Evolutionary conservation across 1,139 yeast genomes (phyloP), one percentile per base, ranked within the genome.

Genomic region (Suhomyces anneliseae): DNA sequence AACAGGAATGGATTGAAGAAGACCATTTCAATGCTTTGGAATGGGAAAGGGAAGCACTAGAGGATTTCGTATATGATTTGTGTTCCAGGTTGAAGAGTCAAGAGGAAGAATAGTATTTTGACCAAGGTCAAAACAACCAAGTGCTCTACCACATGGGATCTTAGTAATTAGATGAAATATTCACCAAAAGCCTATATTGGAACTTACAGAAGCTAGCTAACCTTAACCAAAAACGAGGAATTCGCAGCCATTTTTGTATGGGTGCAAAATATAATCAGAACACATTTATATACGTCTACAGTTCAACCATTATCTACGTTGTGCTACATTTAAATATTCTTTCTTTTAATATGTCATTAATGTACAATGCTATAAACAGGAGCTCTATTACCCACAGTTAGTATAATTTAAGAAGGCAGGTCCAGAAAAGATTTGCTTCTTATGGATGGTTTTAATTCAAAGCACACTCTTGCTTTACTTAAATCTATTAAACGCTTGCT

Each of bases 401-500:
- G 32, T 29, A 3, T 29, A 29, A 29, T 29, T 29, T 9, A 29
- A 29, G 24, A 19, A 19, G 24, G 6, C 24, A 19, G 4, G 24
- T 19, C 24, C 24, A 4, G 24, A 19, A 4, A 19, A 19, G 24
- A 4, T 2, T 19, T 19, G 24, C 6, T 19, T 19, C 24, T 19
- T 19, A 19, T 4, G 3, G 24, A 19, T 19, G 24, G 4, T 19
- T 19, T 6, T 4, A 19, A 19, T 19, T 19, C 24, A 19, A 14
- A 19, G 24, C 6, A 19, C 4, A 6, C 24, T 19, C 4, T 19
- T 3, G 6, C 24, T 27, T 43, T 60, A 74, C 43, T 68, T 70
- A 57, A 84, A 84, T 64, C 90, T 76, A 27, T 83, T 71, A 54
- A 84, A 72, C 3, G 85, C 88, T 29, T 76, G 74, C 15, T 77